phyloP scores from a whole-genome alignment of 768 basidiomycete genomes.

The Tubosaeta sp. region DNA sequence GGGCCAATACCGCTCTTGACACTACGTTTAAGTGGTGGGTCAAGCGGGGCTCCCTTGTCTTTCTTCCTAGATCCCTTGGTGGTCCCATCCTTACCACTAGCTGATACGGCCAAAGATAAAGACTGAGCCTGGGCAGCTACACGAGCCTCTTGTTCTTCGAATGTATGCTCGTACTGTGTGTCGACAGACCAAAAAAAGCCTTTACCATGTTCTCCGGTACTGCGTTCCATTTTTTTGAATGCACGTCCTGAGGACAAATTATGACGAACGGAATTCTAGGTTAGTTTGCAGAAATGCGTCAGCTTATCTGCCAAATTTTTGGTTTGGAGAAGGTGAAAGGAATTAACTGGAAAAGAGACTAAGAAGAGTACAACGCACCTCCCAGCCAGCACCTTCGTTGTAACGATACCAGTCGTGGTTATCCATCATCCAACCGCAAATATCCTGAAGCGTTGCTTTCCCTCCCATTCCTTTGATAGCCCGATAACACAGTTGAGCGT shows the following conservation, averaged over 20 bases:
- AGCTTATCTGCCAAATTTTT: constrained; percentile 9
- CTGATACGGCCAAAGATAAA: constrained; percentile 13
- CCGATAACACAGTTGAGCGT: constrained; percentile 87
- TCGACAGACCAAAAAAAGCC: constrained; percentile 94
- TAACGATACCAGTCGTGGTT: constrained; percentile 89
- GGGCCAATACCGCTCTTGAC: constrained; percentile 61
- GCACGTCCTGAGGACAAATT: constrained; percentile 91
- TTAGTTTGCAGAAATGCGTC: constrained; percentile 5
- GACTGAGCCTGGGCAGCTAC: constrained; percentile 33
- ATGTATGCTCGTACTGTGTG: constrained; percentile 58
- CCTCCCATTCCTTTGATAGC: constrained; percentile 79
- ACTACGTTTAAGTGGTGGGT: constrained; percentile 67
- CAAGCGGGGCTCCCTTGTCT: constrained; percentile 48
- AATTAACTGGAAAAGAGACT: background rate
- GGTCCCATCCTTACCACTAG: constrained; percentile 34
- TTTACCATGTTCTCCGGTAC: constrained; percentile 81
- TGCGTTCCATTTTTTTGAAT: constrained; percentile 87
- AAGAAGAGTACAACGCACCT: constrained; percentile 49
- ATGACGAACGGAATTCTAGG: constrained; percentile 90
- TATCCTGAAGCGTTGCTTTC: constrained; percentile 87
- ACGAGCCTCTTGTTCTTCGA: constrained; percentile 68
- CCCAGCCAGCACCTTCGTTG: constrained; percentile 83
- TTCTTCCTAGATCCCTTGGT: constrained; percentile 50
- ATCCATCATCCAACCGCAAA: constrained; percentile 87
- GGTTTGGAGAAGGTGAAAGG: background rate